Evolutionary conservation across 129 eudicot genomes (phyloP).

Genomic region (Saussurea involucrata): DNA sequence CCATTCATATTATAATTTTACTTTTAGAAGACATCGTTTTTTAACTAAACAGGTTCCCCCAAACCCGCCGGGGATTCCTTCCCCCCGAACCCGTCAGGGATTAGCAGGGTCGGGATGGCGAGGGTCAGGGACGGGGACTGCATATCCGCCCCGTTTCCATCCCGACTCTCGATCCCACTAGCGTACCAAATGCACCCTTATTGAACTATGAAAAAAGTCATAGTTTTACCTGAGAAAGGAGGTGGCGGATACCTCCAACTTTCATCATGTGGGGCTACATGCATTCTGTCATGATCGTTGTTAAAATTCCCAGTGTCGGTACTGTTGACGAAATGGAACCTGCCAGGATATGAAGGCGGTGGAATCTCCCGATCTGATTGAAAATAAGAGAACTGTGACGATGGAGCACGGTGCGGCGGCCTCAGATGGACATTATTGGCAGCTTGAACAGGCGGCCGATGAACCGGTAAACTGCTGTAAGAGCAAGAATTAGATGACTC

Average conservation of each 20-base stretch:
- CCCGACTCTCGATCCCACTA: no score
- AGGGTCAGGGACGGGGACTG: no score
- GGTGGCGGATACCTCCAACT: slow-evolving; percentile 70
- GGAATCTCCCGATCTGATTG: slow-evolving; percentile 76
- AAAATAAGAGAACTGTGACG: slow-evolving; percentile 80
- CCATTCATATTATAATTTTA: no score
- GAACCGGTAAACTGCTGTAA: slow-evolving; percentile 27
- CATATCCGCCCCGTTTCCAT: no score
- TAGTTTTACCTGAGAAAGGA: slow-evolving; percentile 51
- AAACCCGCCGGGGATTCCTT: no score
- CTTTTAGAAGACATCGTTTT: no score
- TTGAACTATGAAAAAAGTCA: not conserved
- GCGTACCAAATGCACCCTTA: not conserved
- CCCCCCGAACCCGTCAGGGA: no score
- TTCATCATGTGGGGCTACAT: slow-evolving; percentile 54
- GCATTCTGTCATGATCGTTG: slow-evolving; percentile 66
- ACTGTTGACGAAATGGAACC: slow-evolving; percentile 47
- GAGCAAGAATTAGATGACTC: slow-evolving; percentile 40
- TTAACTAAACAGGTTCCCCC: no score
- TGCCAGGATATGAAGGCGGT: slow-evolving; percentile 57
- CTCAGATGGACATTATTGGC: slow-evolving; percentile 41
- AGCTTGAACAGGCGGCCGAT: slow-evolving; percentile 41
- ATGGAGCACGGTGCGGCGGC: slow-evolving; percentile 83
- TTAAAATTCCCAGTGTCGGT: slow-evolving; percentile 60
- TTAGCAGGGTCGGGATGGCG: no score